phyloP scores from a whole-genome alignment of 2,329 filamentous ascomycete species.

The Akanthomyces uredinophilus region DNA sequence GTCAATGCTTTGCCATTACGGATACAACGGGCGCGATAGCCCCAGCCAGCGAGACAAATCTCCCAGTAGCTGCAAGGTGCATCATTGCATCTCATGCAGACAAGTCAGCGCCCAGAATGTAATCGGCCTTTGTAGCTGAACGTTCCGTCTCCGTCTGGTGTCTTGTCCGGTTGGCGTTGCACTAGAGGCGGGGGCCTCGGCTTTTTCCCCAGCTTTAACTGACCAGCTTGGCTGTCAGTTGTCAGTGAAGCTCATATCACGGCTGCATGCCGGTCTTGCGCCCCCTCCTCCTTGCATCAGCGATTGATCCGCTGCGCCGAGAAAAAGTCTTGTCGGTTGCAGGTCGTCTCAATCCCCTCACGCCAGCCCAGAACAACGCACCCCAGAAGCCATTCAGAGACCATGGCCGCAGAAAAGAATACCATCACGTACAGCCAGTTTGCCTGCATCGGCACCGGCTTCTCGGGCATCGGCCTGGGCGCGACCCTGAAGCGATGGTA shows the following conservation, averaged over 20 bases:
- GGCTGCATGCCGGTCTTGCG: not conserved
- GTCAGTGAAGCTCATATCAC: not conserved
- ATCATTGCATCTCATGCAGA: not conserved
- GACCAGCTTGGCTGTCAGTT: not conserved
- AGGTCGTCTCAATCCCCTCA: not conserved
- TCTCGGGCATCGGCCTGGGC: conserved; percentile 58
- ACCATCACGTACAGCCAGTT: conserved; percentile 31
- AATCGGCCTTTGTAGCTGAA: not conserved
- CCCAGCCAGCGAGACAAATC: too few relatives aligned
- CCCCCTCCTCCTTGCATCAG: not conserved
- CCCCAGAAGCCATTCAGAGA: not conserved
- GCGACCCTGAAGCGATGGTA: conserved; percentile 53
- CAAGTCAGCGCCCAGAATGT: not conserved
- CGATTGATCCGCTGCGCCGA: not conserved
- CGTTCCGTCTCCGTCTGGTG: not conserved
- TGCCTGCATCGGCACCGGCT: conserved; percentile 52
- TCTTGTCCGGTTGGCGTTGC: not conserved
- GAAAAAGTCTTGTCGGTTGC: not conserved
- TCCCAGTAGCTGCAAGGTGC: too few relatives aligned
- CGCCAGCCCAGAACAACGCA: not conserved
- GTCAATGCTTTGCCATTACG: too few relatives aligned
- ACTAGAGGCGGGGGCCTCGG: conserved; percentile 9
- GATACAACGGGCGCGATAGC: too few relatives aligned
- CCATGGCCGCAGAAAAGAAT: conserved; percentile 11
- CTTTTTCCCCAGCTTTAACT: not conserved